Conservation (phyloP, 2,329 filamentous ascomycete species). For the Trichoderma lentiforme region DNA sequence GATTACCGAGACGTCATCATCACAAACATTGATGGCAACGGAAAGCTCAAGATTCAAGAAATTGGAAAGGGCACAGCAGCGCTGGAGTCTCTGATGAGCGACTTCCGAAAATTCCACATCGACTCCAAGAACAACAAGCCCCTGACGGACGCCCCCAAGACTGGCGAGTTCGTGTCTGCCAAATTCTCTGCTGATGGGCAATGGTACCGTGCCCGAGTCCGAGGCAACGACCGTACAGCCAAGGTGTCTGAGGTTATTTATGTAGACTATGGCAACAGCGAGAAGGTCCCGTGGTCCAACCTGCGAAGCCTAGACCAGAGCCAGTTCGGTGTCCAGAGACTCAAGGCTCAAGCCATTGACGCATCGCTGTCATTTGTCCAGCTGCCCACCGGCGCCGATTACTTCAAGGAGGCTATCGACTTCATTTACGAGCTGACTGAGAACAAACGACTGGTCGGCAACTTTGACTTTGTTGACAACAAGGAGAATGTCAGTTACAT, state of each 20-base stretch:
- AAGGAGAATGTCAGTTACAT: slow-evolving; percentile 82
- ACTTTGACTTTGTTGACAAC: slow-evolving; percentile 77
- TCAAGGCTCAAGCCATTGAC: slow-evolving; percentile 84
- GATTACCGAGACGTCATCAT: slow-evolving; percentile 95
- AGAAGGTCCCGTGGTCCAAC: slow-evolving; percentile 79
- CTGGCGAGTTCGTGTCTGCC: slow-evolving; percentile 86
- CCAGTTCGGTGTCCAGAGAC: slow-evolving; percentile 75
- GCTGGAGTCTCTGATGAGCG: slow-evolving; percentile 81
- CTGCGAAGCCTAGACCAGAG: slow-evolving; percentile 76
- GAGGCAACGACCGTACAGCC: slow-evolving; percentile 86
- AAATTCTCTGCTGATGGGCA: slow-evolving; percentile 85
- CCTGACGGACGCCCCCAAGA: slow-evolving; percentile 75
- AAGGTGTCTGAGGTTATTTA: slow-evolving; percentile 90
- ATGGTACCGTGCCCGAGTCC: slow-evolving; percentile 91
- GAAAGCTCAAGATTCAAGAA: slow-evolving; percentile 85
- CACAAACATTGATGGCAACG: slow-evolving; percentile 81
- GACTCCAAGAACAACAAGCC: slow-evolving; percentile 75
- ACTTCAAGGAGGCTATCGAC: slow-evolving; percentile 73
- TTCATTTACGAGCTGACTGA: slow-evolving; percentile 74
- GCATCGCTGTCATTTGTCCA: slow-evolving; percentile 86
- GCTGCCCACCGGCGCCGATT: slow-evolving; percentile 77
- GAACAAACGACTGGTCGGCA: slow-evolving; percentile 76
- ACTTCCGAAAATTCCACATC: slow-evolving; percentile 88
- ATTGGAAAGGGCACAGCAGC: slow-evolving; percentile 82
- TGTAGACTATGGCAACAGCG: slow-evolving; percentile 94